These are phyloP conservation scores for Suillus sp. DNA, from an alignment of 768 basidiomycete genomes.

Conservation along the genomic window DNA sequence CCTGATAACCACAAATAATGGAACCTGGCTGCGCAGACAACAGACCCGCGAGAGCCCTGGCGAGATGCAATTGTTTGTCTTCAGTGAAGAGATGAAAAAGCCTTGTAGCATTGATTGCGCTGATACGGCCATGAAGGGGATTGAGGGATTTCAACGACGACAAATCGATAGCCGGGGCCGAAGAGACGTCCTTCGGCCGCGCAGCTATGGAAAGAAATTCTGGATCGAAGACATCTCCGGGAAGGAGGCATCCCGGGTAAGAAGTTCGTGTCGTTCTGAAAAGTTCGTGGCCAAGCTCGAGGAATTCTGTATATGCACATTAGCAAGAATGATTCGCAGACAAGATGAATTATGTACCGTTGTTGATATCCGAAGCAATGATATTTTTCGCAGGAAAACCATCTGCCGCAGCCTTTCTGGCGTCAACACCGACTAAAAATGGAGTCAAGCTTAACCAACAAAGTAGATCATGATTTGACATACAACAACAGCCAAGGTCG, in stretches of 20 bases:
- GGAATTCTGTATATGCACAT: constrained; percentile 44
- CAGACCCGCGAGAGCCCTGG: constrained; percentile 30
- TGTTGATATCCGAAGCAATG: constrained; percentile 41
- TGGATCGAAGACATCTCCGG: constrained; percentile 57
- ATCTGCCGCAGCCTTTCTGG: constrained; percentile 42
- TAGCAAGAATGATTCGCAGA: background rate
- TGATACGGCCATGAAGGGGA: constrained; percentile 48
- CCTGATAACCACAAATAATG: constrained; percentile 34
- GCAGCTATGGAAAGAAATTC: constrained; percentile 39
- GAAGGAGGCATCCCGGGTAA: constrained; percentile 55
- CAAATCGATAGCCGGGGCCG: constrained; percentile 30
- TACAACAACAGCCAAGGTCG: constrained; percentile 50
- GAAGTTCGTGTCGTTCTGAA: constrained; percentile 55
- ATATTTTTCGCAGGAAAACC: constrained; percentile 44
- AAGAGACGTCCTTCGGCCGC: constrained; percentile 30
- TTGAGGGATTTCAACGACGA: constrained; percentile 44
- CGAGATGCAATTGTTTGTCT: constrained; percentile 31
- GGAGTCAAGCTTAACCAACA: background rate
- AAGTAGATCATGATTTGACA: constrained; percentile 14
- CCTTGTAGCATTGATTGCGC: constrained; percentile 50
- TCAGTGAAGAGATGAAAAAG: constrained; percentile 46
- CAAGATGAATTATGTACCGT: constrained; percentile 32
- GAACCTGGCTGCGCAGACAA: constrained; percentile 34
- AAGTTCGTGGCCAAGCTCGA: constrained; percentile 59
- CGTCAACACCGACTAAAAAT: constrained; percentile 33